These are phyloP conservation scores for Puccinia coronata DNA, from an alignment of 1,284 basidiomycete species.

Conservation along the genomic window DNA sequence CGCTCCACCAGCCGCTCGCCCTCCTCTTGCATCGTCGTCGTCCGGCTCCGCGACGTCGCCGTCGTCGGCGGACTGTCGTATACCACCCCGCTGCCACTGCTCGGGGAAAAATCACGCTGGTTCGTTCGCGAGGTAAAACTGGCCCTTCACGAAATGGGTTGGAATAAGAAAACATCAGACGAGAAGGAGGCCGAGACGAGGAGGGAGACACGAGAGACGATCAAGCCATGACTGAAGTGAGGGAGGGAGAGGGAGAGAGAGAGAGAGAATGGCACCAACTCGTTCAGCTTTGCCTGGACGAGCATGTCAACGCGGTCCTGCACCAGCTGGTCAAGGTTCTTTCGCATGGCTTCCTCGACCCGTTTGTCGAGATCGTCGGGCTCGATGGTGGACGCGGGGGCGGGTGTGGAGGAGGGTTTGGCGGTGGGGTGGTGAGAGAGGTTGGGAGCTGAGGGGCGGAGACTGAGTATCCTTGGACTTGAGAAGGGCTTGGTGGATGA, in stretches of 20 bases:
- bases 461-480: neutral
- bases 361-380: slow-evolving; percentile 9
- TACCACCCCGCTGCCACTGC: neutral
- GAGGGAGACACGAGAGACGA: too few species aligned
- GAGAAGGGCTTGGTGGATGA: neutral
- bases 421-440: neutral
- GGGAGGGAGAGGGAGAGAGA: too few species aligned
- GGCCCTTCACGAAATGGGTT: neutral
- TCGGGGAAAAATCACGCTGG: too few species aligned
- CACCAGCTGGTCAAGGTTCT: slow-evolving; percentile 23
- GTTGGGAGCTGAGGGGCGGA: neutral
- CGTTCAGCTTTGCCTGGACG: slow-evolving; percentile 33
- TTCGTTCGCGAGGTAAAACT: neutral
- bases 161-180: neutral
- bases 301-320: slow-evolving; percentile 25
- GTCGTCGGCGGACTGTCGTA: neutral
- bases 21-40: neutral
- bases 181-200: neutral
- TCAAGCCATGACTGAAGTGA: too few species aligned
- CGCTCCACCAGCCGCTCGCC: neutral
- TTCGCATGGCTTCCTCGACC: slow-evolving; percentile 11
- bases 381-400: neutral
- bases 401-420: neutral
- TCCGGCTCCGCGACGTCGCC: neutral
- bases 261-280: too few species aligned